These are phyloP conservation scores for Stephania japonica DNA, from an alignment of 164 flowering plant genomes.

Conservation along the genomic window DNA sequence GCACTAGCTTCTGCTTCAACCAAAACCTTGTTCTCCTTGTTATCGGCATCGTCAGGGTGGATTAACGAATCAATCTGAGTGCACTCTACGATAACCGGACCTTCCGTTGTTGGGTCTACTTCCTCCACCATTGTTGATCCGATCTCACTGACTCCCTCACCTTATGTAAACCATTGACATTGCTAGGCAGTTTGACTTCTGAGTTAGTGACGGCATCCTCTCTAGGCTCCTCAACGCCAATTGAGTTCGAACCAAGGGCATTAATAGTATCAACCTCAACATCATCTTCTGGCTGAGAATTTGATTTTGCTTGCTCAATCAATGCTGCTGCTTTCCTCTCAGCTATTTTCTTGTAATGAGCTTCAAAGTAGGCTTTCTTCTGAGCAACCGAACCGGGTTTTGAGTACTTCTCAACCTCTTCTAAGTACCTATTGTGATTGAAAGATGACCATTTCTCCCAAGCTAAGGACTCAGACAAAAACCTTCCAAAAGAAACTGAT, in stretches of 20 bases:
- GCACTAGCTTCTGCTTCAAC: conserved; percentile 9
- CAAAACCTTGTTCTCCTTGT: conserved; percentile 4
- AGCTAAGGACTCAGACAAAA: conserved; percentile 55
- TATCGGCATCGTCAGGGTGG: conserved; percentile 19
- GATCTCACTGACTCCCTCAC: conserved; percentile 6
- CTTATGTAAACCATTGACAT: conserved; percentile 9
- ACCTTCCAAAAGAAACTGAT: conserved; percentile 82
- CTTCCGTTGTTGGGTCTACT: conserved; percentile 11
- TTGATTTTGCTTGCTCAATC: conserved; percentile 37
- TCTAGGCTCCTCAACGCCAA: conserved; percentile 13
- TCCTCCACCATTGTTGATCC: conserved; percentile 17
- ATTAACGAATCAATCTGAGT: conserved; percentile 14
- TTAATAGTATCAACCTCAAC: conserved; percentile 8
- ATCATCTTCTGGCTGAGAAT: conserved; percentile 9
- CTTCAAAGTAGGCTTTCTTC: conserved; percentile 85
- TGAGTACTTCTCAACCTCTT: conserved; percentile 66
- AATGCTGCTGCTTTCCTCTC: conserved; percentile 46
- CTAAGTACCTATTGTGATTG: conserved; percentile 65
- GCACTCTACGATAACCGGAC: conserved; percentile 17
- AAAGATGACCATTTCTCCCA: conserved; percentile 92
- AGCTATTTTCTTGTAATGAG: conserved; percentile 63
- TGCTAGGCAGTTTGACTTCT: conserved; percentile 3
- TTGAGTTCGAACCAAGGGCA: conserved; percentile 12
- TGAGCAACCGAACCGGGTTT: conserved; percentile 82
- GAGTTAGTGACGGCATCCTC: conserved; percentile 6